Evolutionary conservation across 495 filamentous ascomycete species (phyloP).

Genomic region (Schizothecium vesticola): DNA sequence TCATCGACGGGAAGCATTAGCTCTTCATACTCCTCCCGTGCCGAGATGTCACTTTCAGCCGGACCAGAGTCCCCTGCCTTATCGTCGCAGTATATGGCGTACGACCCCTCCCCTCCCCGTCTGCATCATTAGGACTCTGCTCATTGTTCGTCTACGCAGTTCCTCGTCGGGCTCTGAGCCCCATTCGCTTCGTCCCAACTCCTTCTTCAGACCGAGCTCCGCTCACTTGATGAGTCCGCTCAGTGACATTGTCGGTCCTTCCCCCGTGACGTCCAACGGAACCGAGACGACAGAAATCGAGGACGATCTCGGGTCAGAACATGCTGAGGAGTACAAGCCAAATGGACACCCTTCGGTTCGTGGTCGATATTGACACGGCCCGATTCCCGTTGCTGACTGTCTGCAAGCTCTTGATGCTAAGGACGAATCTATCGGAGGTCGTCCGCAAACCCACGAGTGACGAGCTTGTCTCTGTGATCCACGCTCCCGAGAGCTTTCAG

Average conservation of each 20-base stretch:
- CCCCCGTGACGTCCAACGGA: constrained; percentile 70
- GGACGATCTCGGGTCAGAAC: constrained; percentile 55
- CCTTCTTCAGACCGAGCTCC: constrained; percentile 35
- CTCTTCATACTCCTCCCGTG: constrained; percentile 55
- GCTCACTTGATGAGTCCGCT: constrained; percentile 40
- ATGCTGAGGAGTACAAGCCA: constrained; percentile 15
- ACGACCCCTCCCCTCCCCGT: constrained; percentile 14
- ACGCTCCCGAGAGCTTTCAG: constrained; percentile 73
- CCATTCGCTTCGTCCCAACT: constrained; percentile 38
- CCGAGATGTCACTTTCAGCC: constrained; percentile 53
- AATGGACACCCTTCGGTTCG: constrained; percentile 36
- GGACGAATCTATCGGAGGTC: constrained; percentile 51
- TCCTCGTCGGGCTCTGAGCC: constrained; percentile 38
- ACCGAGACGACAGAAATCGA: constrained; percentile 70
- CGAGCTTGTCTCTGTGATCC: constrained; percentile 80
- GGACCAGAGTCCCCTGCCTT: constrained; percentile 48
- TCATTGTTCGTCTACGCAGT: constrained; percentile 19
- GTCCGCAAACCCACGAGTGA: constrained; percentile 55
- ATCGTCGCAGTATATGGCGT: constrained; percentile 45
- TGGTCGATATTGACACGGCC: constrained; percentile 13
- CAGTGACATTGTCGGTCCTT: constrained; percentile 62
- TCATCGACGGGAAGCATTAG: constrained; percentile 50
- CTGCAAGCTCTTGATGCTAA: constrained; percentile 52
- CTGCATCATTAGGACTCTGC: background rate
- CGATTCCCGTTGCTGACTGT: constrained; percentile 21